Evolutionary conservation across 2,329 filamentous ascomycete species (phyloP).

Genomic region (Helotiales sp.): DNA sequence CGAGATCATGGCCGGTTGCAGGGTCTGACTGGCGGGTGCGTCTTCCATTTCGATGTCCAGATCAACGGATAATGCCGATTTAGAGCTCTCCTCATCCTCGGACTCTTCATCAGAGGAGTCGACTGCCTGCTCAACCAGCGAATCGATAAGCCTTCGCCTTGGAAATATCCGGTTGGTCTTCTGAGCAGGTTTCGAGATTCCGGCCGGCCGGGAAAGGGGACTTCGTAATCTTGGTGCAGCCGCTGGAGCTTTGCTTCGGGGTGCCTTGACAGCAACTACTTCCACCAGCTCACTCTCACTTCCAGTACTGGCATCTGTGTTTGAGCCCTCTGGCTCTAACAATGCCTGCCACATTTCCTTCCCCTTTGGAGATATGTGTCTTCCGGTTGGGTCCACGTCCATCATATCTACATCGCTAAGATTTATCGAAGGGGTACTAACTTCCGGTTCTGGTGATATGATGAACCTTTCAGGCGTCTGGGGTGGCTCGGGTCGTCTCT

Average conservation of each 20-base stretch:
- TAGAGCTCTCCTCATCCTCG: conserved; percentile 15
- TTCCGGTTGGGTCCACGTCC: conserved; percentile 27
- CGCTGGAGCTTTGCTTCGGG: neutral
- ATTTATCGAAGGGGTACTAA: conserved; percentile 25
- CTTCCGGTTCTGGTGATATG: conserved; percentile 9
- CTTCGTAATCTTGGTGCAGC: neutral
- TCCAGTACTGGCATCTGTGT: conserved; percentile 5
- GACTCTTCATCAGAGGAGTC: conserved; percentile 24
- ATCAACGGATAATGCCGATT: conserved; percentile 3
- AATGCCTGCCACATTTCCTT: conserved; percentile 39
- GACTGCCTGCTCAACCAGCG: conserved; percentile 40
- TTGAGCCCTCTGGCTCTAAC: conserved; percentile 28
- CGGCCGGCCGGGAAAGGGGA: conserved; percentile 22
- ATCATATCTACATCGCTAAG: conserved; percentile 33
- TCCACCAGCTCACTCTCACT: neutral
- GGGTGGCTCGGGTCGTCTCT: conserved; percentile 12
- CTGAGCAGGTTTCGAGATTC: conserved; percentile 28
- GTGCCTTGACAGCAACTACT: neutral
- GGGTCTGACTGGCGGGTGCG: neutral
- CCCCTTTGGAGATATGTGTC: conserved; percentile 37
- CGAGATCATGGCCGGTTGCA: conserved; percentile 18
- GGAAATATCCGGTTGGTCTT: conserved; percentile 24
- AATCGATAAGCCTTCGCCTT: conserved; percentile 42
- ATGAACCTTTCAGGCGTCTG: conserved; percentile 21
- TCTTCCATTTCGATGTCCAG: neutral